phyloP scores from a whole-genome alignment of 305 asterid species.

The Coffea humblotiana region DNA sequence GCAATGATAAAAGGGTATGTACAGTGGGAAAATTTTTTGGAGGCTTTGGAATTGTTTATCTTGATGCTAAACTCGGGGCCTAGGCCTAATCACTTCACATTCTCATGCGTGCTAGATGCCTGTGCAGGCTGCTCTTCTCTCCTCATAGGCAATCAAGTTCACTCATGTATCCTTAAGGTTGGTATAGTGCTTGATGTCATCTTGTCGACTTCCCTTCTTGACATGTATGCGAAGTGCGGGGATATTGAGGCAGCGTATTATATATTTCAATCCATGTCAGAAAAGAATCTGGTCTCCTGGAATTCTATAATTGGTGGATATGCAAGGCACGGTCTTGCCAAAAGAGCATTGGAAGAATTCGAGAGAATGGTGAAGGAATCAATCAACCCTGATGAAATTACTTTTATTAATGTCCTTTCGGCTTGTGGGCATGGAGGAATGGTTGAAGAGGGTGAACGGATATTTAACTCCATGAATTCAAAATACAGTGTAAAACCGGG shows the following conservation, averaged over 20 bases:
- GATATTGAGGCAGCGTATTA: slow-evolving; percentile 52
- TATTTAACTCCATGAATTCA: slow-evolving; percentile 50
- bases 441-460: slow-evolving; percentile 69
- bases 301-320: slow-evolving; percentile 78
- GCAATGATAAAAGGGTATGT: slow-evolving; percentile 78
- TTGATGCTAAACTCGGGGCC: slow-evolving; percentile 51
- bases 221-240: slow-evolving; percentile 91
- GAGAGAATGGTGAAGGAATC: slow-evolving; percentile 50
- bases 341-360: slow-evolving; percentile 59
- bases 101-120: slow-evolving; percentile 65
- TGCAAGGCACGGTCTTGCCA: slow-evolving; percentile 69
- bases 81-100: slow-evolving; percentile 73
- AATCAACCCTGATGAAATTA: slow-evolving; percentile 56
- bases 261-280: slow-evolving; percentile 49
- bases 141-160: slow-evolving; percentile 60
- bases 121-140: slow-evolving; percentile 76
- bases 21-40: slow-evolving; percentile 40
- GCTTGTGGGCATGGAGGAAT: slow-evolving; percentile 83
- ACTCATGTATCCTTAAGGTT: slow-evolving; percentile 52
- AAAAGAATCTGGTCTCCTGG: slow-evolving; percentile 75
- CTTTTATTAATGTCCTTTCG: slow-evolving; percentile 67
- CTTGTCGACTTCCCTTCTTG: slow-evolving; percentile 62
- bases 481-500: slow-evolving; percentile 47
- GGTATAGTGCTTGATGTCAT: slow-evolving; percentile 68
- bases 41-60: slow-evolving; percentile 59